phyloP scores from a whole-genome alignment of 139 green algal genomes.

The Picochlorum sp. region DNA sequence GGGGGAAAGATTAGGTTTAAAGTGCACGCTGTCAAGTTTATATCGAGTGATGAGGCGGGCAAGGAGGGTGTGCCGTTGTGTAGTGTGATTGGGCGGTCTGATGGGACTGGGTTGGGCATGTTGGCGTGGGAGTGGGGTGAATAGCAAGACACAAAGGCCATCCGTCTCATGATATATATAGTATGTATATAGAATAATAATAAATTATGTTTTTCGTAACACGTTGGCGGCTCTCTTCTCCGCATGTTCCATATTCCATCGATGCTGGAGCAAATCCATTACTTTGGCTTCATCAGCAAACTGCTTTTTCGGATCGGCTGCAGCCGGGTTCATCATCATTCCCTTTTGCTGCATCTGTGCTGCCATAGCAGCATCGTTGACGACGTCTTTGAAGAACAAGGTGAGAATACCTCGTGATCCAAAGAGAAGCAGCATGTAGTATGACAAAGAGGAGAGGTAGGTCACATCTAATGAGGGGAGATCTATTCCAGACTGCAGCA shows the following conservation, averaged over 20 bases:
- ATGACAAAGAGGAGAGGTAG: conserved; percentile 88
- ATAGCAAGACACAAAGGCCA: not conserved
- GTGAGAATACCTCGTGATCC: conserved; percentile 63
- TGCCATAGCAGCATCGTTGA: conserved; percentile 75
- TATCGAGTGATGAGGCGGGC: conserved; percentile 8
- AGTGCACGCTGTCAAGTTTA: conserved; percentile 20
- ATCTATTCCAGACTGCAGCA: conserved; percentile 85
- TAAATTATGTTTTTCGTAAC: conserved; percentile 27
- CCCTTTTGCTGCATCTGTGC: conserved; percentile 53
- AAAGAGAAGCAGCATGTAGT: conserved; percentile 90
- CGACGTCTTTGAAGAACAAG: conserved; percentile 73
- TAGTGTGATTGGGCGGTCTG: conserved; percentile 20
- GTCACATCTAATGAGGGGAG: conserved; percentile 73
- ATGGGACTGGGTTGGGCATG: conserved; percentile 31
- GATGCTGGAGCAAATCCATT: conserved; percentile 52
- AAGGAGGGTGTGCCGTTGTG: conserved; percentile 8
- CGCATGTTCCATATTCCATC: conserved; percentile 54
- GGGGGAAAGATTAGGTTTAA: conserved; percentile 21
- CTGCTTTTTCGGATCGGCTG: conserved; percentile 46
- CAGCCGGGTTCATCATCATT: conserved; percentile 40
- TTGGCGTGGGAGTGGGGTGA: conserved; percentile 18
- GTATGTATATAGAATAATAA: too few relatives aligned
- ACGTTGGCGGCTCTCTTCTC: conserved; percentile 46
- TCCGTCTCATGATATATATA: too few relatives aligned
- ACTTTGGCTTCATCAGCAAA: conserved; percentile 62